Percentiles rank a stretch among this genome's conserved stretches.
These are phyloP conservation scores for Thelephora ganbajun DNA, from an alignment of 768 basidiomycete species.

Conservation along the genomic window DNA sequence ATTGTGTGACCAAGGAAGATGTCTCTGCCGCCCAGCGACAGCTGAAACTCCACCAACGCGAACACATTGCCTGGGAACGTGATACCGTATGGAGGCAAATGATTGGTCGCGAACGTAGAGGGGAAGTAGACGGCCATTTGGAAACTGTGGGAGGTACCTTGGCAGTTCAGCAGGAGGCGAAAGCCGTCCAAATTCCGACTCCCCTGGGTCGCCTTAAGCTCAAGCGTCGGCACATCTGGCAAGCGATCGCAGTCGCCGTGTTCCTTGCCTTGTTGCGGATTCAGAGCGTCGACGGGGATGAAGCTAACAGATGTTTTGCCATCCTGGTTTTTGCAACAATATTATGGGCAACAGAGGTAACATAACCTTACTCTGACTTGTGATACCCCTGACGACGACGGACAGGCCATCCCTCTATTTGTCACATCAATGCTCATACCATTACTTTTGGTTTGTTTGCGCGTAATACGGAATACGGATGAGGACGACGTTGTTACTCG, in stretches of 20 bases:
- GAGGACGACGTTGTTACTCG: slow-evolving; percentile 35
- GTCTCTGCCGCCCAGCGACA: slow-evolving; percentile 56
- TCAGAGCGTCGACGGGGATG: slow-evolving; percentile 39
- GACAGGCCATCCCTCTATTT: slow-evolving; percentile 87
- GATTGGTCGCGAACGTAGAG: slow-evolving; percentile 71
- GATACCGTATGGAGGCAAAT: slow-evolving; percentile 97
- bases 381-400: no score
- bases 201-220: slow-evolving; percentile 55
- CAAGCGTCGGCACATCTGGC: slow-evolving; percentile 45
- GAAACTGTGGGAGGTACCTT: slow-evolving; percentile 16
- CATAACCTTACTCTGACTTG: neutral
- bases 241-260: slow-evolving; percentile 39
- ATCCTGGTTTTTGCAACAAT: slow-evolving; percentile 83
- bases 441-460: slow-evolving; percentile 71
- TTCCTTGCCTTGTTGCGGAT: slow-evolving; percentile 51
- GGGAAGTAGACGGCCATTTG: slow-evolving; percentile 23
- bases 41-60: slow-evolving; percentile 74
- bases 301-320: slow-evolving; percentile 84
- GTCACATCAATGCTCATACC: slow-evolving; percentile 92
- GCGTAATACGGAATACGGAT: slow-evolving; percentile 55
- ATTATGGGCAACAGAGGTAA: slow-evolving; percentile 92
- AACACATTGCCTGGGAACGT: slow-evolving; percentile 93
- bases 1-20: slow-evolving; percentile 74
- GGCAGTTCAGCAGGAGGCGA: slow-evolving; percentile 29
- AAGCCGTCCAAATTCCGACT: slow-evolving; percentile 34